Evolutionary conservation across 2,329 filamentous ascomycete genomes (phyloP).

Genomic region (Fusarium sp.): DNA sequence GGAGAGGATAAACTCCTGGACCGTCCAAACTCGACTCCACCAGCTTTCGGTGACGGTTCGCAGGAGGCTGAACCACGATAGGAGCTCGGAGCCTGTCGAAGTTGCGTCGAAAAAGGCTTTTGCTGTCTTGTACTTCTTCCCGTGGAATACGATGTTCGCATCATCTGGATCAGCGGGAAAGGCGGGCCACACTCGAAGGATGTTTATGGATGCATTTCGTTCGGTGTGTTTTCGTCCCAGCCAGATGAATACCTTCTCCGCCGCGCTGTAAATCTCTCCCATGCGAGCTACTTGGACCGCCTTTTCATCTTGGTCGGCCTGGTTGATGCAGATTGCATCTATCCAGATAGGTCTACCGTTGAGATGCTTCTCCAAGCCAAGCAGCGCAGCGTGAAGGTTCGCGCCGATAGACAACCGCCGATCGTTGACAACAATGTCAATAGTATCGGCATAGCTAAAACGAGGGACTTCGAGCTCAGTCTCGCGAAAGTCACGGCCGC

Average conservation of each 20-base stretch:
- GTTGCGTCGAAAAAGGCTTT: conserved; percentile 17
- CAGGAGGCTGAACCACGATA: conserved; percentile 10
- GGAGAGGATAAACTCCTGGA: conserved; percentile 21
- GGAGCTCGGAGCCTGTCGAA: conserved; percentile 4
- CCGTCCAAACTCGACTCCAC: conserved; percentile 28
- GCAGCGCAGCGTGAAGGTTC: conserved; percentile 12
- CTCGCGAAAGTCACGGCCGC: conserved; percentile 13
- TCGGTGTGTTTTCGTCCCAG: neutral
- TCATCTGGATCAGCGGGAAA: conserved; percentile 12
- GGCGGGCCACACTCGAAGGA: conserved; percentile 7
- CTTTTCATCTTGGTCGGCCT: conserved; percentile 6
- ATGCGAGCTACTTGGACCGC: conserved; percentile 6
- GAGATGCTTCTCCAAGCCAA: conserved; percentile 5
- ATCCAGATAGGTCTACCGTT: conserved; percentile 11
- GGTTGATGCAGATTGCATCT: conserved; percentile 18
- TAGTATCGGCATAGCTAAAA: conserved; percentile 6
- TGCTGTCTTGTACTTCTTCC: conserved; percentile 14
- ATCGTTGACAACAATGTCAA: conserved; percentile 2
- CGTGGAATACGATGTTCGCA: conserved; percentile 4
- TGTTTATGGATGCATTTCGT: conserved; percentile 2
- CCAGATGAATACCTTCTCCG: conserved; percentile 16
- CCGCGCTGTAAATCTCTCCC: conserved; percentile 17
- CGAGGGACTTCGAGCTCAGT: conserved; percentile 17
- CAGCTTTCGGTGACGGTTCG: conserved; percentile 13
- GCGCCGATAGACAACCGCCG: neutral